Evolutionary conservation across 108 stramenopile species (phyloP).

Genomic region (Chaetoceros tenuissimus): DNA sequence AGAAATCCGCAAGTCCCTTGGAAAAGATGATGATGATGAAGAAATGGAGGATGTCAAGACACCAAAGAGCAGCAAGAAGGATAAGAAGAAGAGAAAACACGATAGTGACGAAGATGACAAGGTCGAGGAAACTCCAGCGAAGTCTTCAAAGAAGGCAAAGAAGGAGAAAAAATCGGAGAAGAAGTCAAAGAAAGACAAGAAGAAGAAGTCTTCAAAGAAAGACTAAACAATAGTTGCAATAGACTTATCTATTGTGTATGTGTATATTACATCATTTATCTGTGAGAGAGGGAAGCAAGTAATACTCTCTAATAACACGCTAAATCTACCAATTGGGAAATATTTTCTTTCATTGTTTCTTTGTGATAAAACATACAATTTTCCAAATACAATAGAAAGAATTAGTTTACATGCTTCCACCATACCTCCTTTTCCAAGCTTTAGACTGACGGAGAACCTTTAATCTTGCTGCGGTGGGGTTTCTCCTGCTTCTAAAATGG

Average conservation of each 20-base stretch:
- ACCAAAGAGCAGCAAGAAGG: constrained; percentile 31
- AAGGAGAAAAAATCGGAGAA: constrained; percentile 20
- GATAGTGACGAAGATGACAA: constrained; percentile 26
- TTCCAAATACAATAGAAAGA: no score
- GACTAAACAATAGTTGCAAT: no score
- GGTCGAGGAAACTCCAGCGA: constrained; percentile 21
- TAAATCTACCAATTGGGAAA: no score
- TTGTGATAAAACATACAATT: no score
- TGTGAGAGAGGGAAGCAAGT: no score
- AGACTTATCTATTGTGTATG: no score
- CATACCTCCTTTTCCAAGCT: neutral
- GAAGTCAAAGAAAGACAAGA: constrained; percentile 31
- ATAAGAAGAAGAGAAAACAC: constrained; percentile 30
- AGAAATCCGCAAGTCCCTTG: constrained; percentile 58
- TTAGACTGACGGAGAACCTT: neutral
- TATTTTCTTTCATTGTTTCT: no score
- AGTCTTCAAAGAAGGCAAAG: constrained; percentile 26
- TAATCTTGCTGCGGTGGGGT: neutral
- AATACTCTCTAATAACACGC: no score
- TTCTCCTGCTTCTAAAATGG: neutral
- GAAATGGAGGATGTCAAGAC: constrained; percentile 19
- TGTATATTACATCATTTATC: no score
- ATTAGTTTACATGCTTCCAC: no score
- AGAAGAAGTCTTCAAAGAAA: constrained; percentile 43
- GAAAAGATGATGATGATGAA: constrained; percentile 19